phyloP scores from a whole-genome alignment of 179 eudicot genomes.

The Camellia oleifera region DNA sequence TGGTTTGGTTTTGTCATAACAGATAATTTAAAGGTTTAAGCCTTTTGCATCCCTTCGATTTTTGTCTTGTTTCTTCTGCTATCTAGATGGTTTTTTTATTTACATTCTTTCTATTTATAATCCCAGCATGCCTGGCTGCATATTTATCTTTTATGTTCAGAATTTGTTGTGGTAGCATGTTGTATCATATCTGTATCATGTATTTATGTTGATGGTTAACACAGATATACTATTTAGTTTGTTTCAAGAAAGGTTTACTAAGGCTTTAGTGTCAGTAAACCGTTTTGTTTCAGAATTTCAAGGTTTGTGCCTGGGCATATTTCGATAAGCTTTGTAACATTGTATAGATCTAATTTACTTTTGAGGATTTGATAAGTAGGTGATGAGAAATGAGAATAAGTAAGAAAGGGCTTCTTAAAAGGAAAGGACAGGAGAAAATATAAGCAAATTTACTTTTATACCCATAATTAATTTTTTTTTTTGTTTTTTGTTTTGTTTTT shows the following conservation, averaged over 20 bases:
- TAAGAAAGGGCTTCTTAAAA: conserved; percentile 5
- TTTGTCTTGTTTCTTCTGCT: background rate
- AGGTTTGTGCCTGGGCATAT: conserved; percentile 2
- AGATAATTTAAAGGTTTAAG: background rate
- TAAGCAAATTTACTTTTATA: background rate
- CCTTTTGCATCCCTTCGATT: background rate
- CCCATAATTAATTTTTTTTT: background rate
- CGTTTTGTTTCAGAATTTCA: background rate
- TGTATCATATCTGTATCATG: background rate
- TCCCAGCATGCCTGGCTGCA: background rate
- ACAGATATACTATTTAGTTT: background rate
- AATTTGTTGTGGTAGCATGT: background rate
- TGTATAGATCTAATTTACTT: background rate
- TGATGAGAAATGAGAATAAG: background rate
- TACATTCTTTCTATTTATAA: background rate
- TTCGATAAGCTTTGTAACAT: background rate
- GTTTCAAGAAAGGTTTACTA: background rate
- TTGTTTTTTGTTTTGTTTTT: too few relatives aligned
- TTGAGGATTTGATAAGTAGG: background rate
- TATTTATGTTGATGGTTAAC: background rate
- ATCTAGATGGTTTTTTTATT: background rate
- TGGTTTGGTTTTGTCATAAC: background rate
- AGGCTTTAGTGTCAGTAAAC: background rate
- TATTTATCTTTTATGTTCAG: background rate
- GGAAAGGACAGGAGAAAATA: background rate